Evolutionary conservation across 1,284 basidiomycete species (phyloP).

Genomic region (Phaffia rhodozyma): DNA sequence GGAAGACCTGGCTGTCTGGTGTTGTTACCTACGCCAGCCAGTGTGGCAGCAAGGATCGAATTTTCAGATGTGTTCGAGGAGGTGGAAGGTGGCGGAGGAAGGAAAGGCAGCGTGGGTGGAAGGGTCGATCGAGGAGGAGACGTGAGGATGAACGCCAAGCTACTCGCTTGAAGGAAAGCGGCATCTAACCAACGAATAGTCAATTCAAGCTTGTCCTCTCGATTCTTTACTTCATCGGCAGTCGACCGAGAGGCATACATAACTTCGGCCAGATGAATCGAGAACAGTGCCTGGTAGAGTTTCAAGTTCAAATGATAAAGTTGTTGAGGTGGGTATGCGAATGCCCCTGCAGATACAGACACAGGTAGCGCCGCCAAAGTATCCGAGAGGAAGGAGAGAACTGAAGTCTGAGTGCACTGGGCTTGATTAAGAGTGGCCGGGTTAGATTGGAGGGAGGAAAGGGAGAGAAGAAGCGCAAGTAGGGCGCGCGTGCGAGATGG

Average conservation of each 20-base stretch:
- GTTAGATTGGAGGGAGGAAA: conserved; percentile 58
- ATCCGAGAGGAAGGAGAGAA: conserved; percentile 82
- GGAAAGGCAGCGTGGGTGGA: neutral
- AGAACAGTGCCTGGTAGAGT: conserved; percentile 58
- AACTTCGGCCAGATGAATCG: conserved; percentile 63
- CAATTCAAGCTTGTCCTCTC: neutral
- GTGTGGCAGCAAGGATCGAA: no score
- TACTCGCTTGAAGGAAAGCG: no score
- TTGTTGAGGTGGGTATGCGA: conserved; percentile 59
- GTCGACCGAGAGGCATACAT: conserved; percentile 39
- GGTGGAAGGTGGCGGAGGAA: neutral
- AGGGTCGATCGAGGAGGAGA: neutral
- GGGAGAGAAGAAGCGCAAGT: conserved; percentile 51
- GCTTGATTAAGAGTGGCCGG: conserved; percentile 67
- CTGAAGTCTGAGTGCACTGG: conserved; percentile 66
- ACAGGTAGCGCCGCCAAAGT: conserved; percentile 51
- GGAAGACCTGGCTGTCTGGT: no score
- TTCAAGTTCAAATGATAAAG: conserved; percentile 54
- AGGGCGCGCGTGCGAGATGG: conserved; percentile 53
- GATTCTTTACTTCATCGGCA: neutral
- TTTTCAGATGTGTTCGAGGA: neutral
- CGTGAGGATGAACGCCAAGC: neutral
- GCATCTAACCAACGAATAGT: neutral
- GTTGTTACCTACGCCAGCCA: no score
- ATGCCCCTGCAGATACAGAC: conserved; percentile 40